Conservation (phyloP, 441 rosid species). For the Kokia cookei region DNA sequence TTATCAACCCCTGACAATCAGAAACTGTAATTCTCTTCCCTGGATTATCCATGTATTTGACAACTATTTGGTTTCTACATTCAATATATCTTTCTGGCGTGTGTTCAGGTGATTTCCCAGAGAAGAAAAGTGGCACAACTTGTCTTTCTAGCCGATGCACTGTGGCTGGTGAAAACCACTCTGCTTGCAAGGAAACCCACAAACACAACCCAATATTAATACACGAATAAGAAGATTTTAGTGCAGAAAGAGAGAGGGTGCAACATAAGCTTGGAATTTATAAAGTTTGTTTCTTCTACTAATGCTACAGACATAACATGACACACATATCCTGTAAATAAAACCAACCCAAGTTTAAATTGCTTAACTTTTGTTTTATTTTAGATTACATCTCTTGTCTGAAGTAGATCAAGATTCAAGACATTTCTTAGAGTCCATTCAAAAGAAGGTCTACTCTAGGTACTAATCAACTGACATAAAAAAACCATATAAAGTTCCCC, state of each 20-base stretch:
- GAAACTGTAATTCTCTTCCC: slow-evolving; percentile 58
- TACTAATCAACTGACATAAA: not conserved
- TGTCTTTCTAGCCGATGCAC: slow-evolving; percentile 93
- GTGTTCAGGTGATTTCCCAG: slow-evolving; percentile 77
- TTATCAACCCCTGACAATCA: slow-evolving; percentile 62
- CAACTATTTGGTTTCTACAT: slow-evolving; percentile 78
- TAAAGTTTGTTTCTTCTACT: not conserved
- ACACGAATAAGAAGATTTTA: not conserved
- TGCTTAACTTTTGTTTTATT: not conserved
- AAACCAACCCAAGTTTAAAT: not conserved
- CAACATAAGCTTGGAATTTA: not conserved
- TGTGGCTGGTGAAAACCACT: slow-evolving; percentile 82
- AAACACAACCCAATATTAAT: not conserved
- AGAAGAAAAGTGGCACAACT: slow-evolving; percentile 94
- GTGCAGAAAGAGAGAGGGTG: not conserved
- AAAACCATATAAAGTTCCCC: not conserved
- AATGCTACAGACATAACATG: not conserved
- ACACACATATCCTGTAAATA: not conserved
- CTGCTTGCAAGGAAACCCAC: slow-evolving; percentile 31
- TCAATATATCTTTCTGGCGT: slow-evolving; percentile 85
- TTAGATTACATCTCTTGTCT: not conserved
- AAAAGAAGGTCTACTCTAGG: not conserved
- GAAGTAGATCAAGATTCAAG: not conserved
- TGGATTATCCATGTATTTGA: slow-evolving; percentile 80
- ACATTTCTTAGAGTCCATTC: not conserved